Conservation (phyloP, 305 asterid species). For the Fraxinus velutina region DNA sequence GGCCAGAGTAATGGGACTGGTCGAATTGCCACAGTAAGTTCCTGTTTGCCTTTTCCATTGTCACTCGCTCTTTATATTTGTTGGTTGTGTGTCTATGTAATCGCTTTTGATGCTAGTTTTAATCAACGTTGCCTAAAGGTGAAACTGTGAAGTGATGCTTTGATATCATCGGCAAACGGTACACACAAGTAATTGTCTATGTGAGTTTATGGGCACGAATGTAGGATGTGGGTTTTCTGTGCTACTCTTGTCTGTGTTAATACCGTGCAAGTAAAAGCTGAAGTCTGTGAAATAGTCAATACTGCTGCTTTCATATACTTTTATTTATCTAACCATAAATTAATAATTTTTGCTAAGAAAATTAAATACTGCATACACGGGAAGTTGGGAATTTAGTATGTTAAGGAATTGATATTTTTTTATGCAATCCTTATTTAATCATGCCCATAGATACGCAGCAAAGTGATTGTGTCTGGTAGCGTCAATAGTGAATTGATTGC, state of each 20-base stretch:
- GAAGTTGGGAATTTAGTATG: neutral
- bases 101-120: neutral
- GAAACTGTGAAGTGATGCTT: constrained; percentile 2
- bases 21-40: constrained; percentile 58
- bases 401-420: no score
- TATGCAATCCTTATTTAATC: neutral
- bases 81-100: neutral
- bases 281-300: neutral
- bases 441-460: neutral
- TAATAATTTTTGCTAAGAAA: neutral
- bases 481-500: neutral
- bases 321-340: neutral
- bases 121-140: neutral
- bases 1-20: constrained; percentile 29
- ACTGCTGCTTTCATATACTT: neutral
- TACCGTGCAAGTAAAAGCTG: no score
- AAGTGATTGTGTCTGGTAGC: neutral
- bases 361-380: neutral
- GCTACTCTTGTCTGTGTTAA: neutral
- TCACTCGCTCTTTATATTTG: neutral
- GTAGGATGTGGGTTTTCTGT: neutral
- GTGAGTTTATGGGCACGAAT: constrained; percentile 2
- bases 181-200: no score
- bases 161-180: constrained; percentile 5
- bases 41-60: neutral